phyloP scores from a whole-genome alignment of 768 basidiomycete genomes.

The Tulasnella sp. region DNA sequence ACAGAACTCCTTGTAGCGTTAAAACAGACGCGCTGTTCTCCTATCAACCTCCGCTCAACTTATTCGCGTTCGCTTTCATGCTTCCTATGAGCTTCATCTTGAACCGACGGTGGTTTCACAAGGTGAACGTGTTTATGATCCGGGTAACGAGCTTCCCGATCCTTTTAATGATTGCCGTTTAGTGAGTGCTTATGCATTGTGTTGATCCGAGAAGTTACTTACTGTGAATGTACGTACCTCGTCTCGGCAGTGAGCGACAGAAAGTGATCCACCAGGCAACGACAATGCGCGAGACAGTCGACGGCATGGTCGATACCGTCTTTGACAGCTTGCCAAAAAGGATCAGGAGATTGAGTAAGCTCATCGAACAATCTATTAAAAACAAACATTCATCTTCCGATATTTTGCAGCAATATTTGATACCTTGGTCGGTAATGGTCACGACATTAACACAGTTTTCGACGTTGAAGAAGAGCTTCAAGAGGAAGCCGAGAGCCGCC shows the following conservation, averaged over 20 bases:
- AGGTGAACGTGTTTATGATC: slow-evolving; percentile 87
- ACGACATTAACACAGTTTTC: slow-evolving; percentile 75
- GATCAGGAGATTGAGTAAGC: slow-evolving; percentile 63
- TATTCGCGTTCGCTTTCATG: slow-evolving; percentile 78
- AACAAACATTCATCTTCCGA: neutral
- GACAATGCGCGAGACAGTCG: slow-evolving; percentile 63
- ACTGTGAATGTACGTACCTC: too few species aligned
- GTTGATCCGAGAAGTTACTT: neutral
- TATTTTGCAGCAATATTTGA: slow-evolving; percentile 60
- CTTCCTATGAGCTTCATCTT: slow-evolving; percentile 77
- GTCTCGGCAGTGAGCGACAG: slow-evolving; percentile 48
- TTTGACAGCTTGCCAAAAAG: slow-evolving; percentile 68
- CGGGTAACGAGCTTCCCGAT: slow-evolving; percentile 78
- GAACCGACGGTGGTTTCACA: slow-evolving; percentile 96
- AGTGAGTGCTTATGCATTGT: slow-evolving; percentile 25
- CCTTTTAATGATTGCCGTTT: slow-evolving; percentile 65
- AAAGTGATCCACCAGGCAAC: slow-evolving; percentile 54
- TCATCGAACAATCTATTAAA: neutral
- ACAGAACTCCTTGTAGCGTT: slow-evolving; percentile 36
- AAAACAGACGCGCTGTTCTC: slow-evolving; percentile 89
- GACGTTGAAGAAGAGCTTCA: slow-evolving; percentile 59
- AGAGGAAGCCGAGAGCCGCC: slow-evolving; percentile 13
- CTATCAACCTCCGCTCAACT: slow-evolving; percentile 88
- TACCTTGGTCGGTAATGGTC: slow-evolving; percentile 56
- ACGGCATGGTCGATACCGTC: slow-evolving; percentile 53